Evolutionary conservation across 768 basidiomycete species (phyloP), one percentile per base, ranked within the genome.

Genomic region (Steccherinum ochraceum): DNA sequence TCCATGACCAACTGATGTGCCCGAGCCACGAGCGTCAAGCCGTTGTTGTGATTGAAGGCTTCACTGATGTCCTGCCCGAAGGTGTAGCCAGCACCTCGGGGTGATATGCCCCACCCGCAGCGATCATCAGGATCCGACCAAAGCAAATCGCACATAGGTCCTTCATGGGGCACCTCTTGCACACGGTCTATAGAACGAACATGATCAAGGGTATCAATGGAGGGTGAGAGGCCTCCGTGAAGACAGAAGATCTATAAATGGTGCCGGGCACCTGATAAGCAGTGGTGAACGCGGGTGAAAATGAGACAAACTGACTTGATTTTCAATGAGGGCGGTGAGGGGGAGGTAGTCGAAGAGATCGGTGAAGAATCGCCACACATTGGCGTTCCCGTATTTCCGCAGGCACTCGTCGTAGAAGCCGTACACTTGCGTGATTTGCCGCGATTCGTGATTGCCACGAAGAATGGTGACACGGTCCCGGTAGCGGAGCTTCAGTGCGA

Each of bases 121-220:
- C 95, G 89, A 72, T 98, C 96, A 67, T 99, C 96, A 27, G 96
- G 96, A 69, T 99, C 96, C 47, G 94, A 97, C 96, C 96, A 99
- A 55, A 99, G 80, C 50, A 99, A 77, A 71, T 99, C 96, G 64
- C 96, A 99, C 96, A 99, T 99, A 18, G 96, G 96, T 2, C 96
- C 96, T 73, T 99, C 96, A 69, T 99, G 96, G 3, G 96, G 96
- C 2, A 99, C 96, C 66, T 99, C 96, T 70, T 99, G 96, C 59
- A 97, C 93, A 50, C 96, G 89, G 75, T 99, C 96, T 65, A 99
- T 97, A 45, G 92, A 86, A 56, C 96, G 91, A 57, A 99, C 95
- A 64, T 99, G 96, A 77, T 99, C 96, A 58, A 99, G 87, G 57
- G 96, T 98, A 74, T 99, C 95, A 70, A 98, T 98, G 54, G 96